Evolutionary conservation across 305 asterid genomes (phyloP).

Genomic region (Fraxinus velutina): DNA sequence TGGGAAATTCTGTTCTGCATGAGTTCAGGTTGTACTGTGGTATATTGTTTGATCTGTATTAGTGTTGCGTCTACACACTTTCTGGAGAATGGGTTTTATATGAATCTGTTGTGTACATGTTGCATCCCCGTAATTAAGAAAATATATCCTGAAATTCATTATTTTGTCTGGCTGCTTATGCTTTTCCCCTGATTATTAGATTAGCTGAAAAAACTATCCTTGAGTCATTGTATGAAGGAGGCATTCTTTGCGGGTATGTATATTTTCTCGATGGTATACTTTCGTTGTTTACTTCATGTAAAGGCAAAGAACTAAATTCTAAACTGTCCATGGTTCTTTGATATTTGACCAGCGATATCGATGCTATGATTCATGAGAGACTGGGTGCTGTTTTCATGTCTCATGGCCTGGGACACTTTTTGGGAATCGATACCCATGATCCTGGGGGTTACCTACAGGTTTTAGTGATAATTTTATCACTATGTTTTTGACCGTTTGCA

Average conservation of each 20-base stretch:
- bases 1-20: not conserved
- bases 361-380: slow-evolving; percentile 68
- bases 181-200: slow-evolving; percentile 40
- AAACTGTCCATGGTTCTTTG: slow-evolving; percentile 18
- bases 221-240: slow-evolving; percentile 69
- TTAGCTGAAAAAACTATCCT: slow-evolving; percentile 71
- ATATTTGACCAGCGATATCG: slow-evolving; percentile 54
- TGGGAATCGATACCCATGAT: slow-evolving; percentile 96
- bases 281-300: not conserved
- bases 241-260: slow-evolving; percentile 69
- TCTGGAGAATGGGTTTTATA: not conserved
- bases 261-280: slow-evolving; percentile 14
- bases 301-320: slow-evolving; percentile 15
- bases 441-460: slow-evolving; percentile 94
- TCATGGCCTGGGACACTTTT: slow-evolving; percentile 93
- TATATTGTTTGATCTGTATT: not conserved
- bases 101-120: not conserved
- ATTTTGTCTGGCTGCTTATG: slow-evolving; percentile 10
- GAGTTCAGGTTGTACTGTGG: not conserved
- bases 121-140: not conserved
- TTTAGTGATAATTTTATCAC: not conserved
- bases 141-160: not conserved
- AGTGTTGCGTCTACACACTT: not conserved
- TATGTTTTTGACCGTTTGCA: not conserved
- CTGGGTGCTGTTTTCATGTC: slow-evolving; percentile 91